Evolutionary conservation across 2,329 filamentous ascomycete genomes (phyloP), one percentile per base, ranked within the genome.

Genomic region (Fusarium proliferatum): DNA sequence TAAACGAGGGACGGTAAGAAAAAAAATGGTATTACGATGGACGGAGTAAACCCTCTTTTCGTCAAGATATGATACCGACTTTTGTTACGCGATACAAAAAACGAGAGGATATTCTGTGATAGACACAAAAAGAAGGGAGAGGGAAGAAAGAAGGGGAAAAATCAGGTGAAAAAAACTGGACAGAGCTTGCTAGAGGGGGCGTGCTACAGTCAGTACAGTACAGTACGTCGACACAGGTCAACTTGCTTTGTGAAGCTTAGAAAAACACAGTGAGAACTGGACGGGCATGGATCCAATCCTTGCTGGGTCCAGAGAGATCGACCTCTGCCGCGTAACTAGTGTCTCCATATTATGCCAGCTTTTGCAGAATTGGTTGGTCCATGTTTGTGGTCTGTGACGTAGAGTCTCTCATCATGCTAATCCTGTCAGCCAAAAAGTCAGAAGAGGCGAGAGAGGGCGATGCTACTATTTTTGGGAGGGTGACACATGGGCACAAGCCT

Each of bases 391-490:
- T 55, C 46, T 57, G 65, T 74, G 71, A 73, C 71, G 67, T 73
- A 61, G 45, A 51, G n/a, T 60, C 43, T 48, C 51, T 41, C 45
- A 61, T 55, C 51, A 41, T 41, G 34, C 51, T 1, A 51, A 57
- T 58, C 55, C 46, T 61, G 60, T 59, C 42, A 64, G 64, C 49
- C 42, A 52, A 34, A 43, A 53, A 49, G 43, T 65, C 41, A 66
- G 39, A 57, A 41, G 38, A 59, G 33, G 13, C 56, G 28, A 30
- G 10, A 53, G 21, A 53, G 23, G 10, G 5, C 8, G 21, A 26
- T 36, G 21, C 71, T 73, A 73, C 71, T 73, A 73, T 73, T 73
- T 73, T 73, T 74, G 72, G 69, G 23, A 45, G 41, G 3, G 33
- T 43, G n/a, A 48, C 39, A 59, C 26, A 41, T 34, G 38, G 26